Evolutionary conservation across 371 early-diverging fungal species (phyloP).

Genomic region (Circinella umbellata): DNA sequence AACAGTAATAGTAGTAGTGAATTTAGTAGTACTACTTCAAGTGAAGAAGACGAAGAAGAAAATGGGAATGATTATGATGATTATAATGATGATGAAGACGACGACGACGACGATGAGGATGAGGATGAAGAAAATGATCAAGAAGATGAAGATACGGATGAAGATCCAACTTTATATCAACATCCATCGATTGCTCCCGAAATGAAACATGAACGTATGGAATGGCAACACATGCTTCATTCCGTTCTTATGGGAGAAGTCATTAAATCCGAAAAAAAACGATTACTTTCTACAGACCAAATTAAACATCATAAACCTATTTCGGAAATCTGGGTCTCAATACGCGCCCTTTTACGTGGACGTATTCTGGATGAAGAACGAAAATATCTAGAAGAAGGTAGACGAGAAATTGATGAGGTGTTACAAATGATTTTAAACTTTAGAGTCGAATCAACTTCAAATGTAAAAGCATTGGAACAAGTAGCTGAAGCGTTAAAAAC

Average conservation of each 20-base stretch:
- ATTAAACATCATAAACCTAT: slow-evolving; percentile 53
- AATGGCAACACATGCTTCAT: slow-evolving; percentile 87
- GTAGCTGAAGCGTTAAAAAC: slow-evolving; percentile 73
- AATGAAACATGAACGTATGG: slow-evolving; percentile 60
- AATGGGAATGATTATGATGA: too few relatives aligned
- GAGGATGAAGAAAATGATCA: not conserved
- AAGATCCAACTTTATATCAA: not conserved
- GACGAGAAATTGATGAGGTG: slow-evolving; percentile 66
- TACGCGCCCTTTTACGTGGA: slow-evolving; percentile 70
- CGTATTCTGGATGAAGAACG: slow-evolving; percentile 69
- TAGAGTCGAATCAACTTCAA: slow-evolving; percentile 54
- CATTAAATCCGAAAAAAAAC: slow-evolving; percentile 79
- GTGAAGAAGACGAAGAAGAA: slow-evolving; percentile 1
- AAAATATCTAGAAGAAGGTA: slow-evolving; percentile 68
- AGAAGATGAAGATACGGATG: not conserved
- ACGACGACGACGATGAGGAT: not conserved
- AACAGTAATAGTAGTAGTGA: slow-evolving; percentile 1
- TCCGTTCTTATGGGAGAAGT: slow-evolving; percentile 87
- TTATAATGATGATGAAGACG: not conserved
- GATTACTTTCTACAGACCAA: slow-evolving; percentile 60
- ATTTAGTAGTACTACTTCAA: not conserved
- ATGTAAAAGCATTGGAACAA: slow-evolving; percentile 56
- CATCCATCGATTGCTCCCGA: slow-evolving; percentile 2
- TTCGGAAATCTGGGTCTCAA: slow-evolving; percentile 80
- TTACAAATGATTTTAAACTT: slow-evolving; percentile 70